Evolutionary conservation across 2,329 filamentous ascomycete genomes (phyloP).

Genomic region (Beauveria sp.): DNA sequence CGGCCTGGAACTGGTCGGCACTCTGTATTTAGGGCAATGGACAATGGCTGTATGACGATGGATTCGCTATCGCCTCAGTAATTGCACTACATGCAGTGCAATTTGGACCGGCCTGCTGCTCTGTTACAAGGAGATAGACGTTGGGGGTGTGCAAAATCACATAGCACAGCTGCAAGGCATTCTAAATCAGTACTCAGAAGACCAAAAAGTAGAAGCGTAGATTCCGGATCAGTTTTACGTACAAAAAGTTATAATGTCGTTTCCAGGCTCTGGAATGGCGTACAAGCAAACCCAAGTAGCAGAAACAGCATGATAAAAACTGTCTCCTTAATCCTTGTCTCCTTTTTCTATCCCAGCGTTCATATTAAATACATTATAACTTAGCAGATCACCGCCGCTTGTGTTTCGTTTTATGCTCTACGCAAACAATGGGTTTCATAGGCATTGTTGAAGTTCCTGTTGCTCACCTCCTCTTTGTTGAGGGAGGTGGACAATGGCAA

Average conservation of each 20-base stretch:
- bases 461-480: background rate
- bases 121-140: too few relatives aligned
- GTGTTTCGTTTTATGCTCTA: background rate
- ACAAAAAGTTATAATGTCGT: background rate
- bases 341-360: background rate
- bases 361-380: background rate
- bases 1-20: too few relatives aligned
- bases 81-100: too few relatives aligned
- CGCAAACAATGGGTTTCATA: background rate
- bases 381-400: background rate
- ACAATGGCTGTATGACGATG: too few relatives aligned
- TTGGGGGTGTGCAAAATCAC: too few relatives aligned
- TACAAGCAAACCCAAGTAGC: background rate
- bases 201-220: too few relatives aligned
- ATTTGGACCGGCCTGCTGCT: too few relatives aligned
- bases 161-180: too few relatives aligned
- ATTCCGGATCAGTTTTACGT: too few relatives aligned
- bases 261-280: background rate
- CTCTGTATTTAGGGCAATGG: too few relatives aligned
- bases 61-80: too few relatives aligned
- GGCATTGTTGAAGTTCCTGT: background rate
- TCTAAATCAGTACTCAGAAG: too few relatives aligned
- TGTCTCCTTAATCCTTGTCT: background rate
- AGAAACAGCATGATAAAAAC: background rate
- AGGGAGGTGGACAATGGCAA: background rate